Evolutionary conservation across 2,329 filamentous ascomycete genomes (phyloP), one percentile per base, ranked within the genome.

Genomic region (Proliferodiscus dingleyae): DNA sequence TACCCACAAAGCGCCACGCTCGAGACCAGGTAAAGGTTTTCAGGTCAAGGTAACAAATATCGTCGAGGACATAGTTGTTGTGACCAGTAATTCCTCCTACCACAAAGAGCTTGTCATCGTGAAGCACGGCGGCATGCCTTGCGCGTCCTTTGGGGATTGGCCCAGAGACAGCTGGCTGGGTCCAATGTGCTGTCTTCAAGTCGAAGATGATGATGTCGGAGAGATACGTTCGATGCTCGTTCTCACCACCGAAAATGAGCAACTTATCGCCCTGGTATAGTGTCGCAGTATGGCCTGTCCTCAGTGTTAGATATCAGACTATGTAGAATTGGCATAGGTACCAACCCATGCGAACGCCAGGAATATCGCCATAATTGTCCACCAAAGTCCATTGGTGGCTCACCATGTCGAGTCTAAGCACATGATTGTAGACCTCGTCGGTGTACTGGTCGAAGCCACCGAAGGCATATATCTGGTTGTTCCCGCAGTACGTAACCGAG

Each of bases 371-470:
- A 71, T 95, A 98, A 68, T 98, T 98, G 69, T 97, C 93, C 16
- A 98, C 91, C 41, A 98, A 72, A 55, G 81, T 93, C 93, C 93
- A 98, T 65, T 93, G 88, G 57, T 93, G 83, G 52, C 85, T 90
- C 50, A 85, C 76, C 52, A 98, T 77, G 65, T 98, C 90, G 41
- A 98, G 71, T 59, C 82, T 84, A 53, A 98, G 74, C 33, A 98
- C 93, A 70, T 98, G 93, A 63, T 98, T 98, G 70, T 98, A 98
- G 15, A 98, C 84, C 71, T 98, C 93, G 65, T 98, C 93, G 0
- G 93, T 98, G 64, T 95, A 97, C 67, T 97, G 91, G 64, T 98
- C 93, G 62, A 98, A 98, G 15, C 93, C 93, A 34, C 93, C 93
- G 72, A 98, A 98, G 9, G 91, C 93, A 68, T 94, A 97, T 59